A percentile compares a stretch with the other conserved stretches of the same genome.
phyloP scores from a whole-genome alignment of 805 yeast genomes.

The Kockiozyma suomiensis region DNA sequence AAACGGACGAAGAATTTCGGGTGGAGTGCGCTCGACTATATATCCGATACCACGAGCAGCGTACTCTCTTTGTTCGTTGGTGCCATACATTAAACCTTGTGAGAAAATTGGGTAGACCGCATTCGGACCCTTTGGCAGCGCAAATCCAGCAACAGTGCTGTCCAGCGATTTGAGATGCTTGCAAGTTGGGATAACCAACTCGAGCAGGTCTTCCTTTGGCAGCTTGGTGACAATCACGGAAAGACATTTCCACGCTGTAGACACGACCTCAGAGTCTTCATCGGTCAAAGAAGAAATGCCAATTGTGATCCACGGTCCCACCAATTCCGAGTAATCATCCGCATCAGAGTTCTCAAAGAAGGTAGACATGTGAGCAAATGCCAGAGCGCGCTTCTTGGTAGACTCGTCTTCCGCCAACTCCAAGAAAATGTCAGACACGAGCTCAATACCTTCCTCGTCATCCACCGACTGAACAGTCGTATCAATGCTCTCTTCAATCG shows the following conservation, averaged over 20 bases:
- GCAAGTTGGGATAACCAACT: slow-evolving; percentile 76
- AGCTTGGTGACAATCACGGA: slow-evolving; percentile 67
- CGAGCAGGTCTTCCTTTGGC: slow-evolving; percentile 75
- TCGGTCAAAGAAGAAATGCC: slow-evolving; percentile 76
- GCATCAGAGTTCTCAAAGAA: slow-evolving; percentile 68
- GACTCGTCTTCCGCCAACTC: slow-evolving; percentile 78
- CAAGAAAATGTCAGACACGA: slow-evolving; percentile 78
- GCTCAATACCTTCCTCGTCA: slow-evolving; percentile 78
- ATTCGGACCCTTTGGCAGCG: slow-evolving; percentile 74
- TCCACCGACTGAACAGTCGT: slow-evolving; percentile 67
- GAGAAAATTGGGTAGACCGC: slow-evolving; percentile 87
- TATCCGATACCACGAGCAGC: slow-evolving; percentile 90
- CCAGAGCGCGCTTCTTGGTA: slow-evolving; percentile 59
- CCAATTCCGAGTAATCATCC: slow-evolving; percentile 68
- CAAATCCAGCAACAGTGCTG: slow-evolving; percentile 72
- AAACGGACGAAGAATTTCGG: slow-evolving; percentile 70
- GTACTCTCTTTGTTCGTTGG: slow-evolving; percentile 74
- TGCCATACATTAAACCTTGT: slow-evolving; percentile 95
- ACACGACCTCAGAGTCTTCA: slow-evolving; percentile 60
- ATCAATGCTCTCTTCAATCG: slow-evolving; percentile 54
- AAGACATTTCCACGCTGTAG: slow-evolving; percentile 66
- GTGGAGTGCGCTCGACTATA: slow-evolving; percentile 79
- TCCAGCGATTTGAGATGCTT: slow-evolving; percentile 69
- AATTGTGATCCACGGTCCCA: slow-evolving; percentile 71
- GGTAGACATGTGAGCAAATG: slow-evolving; percentile 66